Base-by-base conservation (phyloP, 2,329 filamentous ascomycete species). In the Magnaporthiopsis rhizophila region DNA sequence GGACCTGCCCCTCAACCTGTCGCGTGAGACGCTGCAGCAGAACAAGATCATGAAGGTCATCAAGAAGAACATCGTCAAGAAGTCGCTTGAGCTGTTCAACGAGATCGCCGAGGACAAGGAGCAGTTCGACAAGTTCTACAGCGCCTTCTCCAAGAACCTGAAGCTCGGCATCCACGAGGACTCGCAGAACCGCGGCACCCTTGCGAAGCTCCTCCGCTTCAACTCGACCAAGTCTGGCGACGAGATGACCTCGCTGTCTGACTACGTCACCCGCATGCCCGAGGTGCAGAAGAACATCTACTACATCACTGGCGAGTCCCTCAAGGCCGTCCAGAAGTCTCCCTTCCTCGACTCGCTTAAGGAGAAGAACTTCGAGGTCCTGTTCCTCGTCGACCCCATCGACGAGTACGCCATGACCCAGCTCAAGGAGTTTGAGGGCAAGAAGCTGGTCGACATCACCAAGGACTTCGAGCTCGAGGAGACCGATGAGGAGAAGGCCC, bases 1-100 rank as follows among this genome's bases (percentile, higher is more conserved):
- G 87, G 95, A 99, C 80, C 90, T 99, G 68, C 95, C 95, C 73
- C 90, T 99, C 80, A 99, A 99, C 89, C 82, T 99, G 84, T 98
- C 95, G 76, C 95, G 95, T 90, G 95, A 99, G 89, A 98, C 94
- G 65, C 92, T 99, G 62, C 95, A 99, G 84, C 95, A 98, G 87
- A 99, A 98, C 91, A 98, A 98, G 92, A 99, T 99, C 86, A 98
- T 98, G 95, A 98, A 98, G 90, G 95, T 98, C 80, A 98, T 98
- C 88, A 96, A 96, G 89, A 99, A 99, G 92, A 99, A 99, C 89
- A 97, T 99, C 71, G 93, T 99, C 86, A 99, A 98, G 93, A 99
- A 99, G 91, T 91, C 92, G 70, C 92, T 99, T 71, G 95, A 99
- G 86, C 92, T 99, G 79, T 99, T 99, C 90, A 87, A 88, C 75